Evolutionary conservation across 495 filamentous ascomycete genomes (phyloP).

Genomic region (Collariella sp.): DNA sequence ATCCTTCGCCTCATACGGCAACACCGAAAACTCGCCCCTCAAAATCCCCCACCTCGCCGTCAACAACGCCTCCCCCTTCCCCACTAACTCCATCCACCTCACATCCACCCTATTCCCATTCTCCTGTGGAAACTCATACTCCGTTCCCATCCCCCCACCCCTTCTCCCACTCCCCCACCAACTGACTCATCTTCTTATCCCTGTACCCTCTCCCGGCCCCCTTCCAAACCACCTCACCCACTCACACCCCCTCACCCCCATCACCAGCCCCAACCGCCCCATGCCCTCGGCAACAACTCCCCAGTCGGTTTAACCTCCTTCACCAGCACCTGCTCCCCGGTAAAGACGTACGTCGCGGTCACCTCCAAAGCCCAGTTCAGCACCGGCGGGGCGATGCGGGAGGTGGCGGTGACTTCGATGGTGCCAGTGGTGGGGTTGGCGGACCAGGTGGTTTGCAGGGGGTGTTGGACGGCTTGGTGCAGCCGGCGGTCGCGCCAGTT

Average conservation of each 20-base stretch:
- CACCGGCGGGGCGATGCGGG: slow-evolving; percentile 49
- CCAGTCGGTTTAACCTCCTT: slow-evolving; percentile 35
- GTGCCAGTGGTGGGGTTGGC: slow-evolving; percentile 22
- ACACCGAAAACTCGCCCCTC: slow-evolving; percentile 46
- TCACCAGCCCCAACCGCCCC: slow-evolving; percentile 54
- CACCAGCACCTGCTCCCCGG: slow-evolving; percentile 33
- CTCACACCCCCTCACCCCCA: slow-evolving; percentile 35
- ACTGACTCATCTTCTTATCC: slow-evolving; percentile 53
- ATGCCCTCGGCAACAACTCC: slow-evolving; percentile 40
- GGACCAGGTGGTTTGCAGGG: slow-evolving; percentile 34
- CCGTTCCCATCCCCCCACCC: slow-evolving; percentile 41
- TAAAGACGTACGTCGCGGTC: slow-evolving; percentile 47
- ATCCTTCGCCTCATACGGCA: slow-evolving; percentile 43
- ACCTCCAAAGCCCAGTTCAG: slow-evolving; percentile 53
- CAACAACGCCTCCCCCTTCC: slow-evolving; percentile 26
- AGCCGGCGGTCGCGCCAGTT: slow-evolving; percentile 36
- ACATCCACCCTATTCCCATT: slow-evolving; percentile 55
- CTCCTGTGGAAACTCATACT: slow-evolving; percentile 64
- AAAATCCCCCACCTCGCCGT: slow-evolving; percentile 30
- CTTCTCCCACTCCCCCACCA: slow-evolving; percentile 42
- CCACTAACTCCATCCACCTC: slow-evolving; percentile 46
- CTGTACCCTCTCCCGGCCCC: slow-evolving; percentile 56
- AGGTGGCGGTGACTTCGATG: slow-evolving; percentile 34
- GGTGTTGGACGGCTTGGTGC: slow-evolving; percentile 37
- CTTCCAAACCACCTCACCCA: slow-evolving; percentile 53